Conservation (phyloP, 805 yeast genomes). For the Cyberlindnera bimundalis region DNA sequence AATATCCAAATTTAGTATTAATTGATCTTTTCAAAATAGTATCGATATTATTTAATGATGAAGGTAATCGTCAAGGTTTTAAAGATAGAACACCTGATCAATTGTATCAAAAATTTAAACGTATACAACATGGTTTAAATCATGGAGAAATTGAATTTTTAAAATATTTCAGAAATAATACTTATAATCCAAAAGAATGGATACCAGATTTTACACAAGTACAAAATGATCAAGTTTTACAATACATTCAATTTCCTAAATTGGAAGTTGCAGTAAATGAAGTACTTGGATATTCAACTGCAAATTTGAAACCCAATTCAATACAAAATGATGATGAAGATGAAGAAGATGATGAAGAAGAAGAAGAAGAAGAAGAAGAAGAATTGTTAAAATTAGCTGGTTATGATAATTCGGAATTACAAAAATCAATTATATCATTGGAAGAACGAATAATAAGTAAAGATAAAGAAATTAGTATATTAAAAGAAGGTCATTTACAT, state of each 20-base stretch:
- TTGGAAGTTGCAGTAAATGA: conserved; percentile 19
- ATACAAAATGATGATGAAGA: conserved; percentile 9
- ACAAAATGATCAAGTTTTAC: conserved; percentile 11
- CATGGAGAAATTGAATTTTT: conserved; percentile 24
- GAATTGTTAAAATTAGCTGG: conserved; percentile 23
- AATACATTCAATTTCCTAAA: conserved; percentile 15
- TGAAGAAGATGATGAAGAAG: conserved; percentile 1
- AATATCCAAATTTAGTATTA: conserved; percentile 22
- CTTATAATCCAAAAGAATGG: conserved; percentile 26
- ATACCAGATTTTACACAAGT: conserved; percentile 18
- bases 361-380: conserved; percentile 15
- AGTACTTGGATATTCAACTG: conserved; percentile 10
- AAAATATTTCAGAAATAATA: conserved; percentile 19
- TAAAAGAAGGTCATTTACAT: conserved; percentile 9
- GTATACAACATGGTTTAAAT: conserved; percentile 26
- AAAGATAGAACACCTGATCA: conserved; percentile 28
- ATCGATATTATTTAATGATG: conserved; percentile 22
- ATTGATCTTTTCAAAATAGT: conserved; percentile 25
- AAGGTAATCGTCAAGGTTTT: conserved; percentile 23
- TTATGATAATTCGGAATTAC: conserved; percentile 8
- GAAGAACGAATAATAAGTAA: conserved; percentile 10
- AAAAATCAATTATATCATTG: conserved; percentile 2
- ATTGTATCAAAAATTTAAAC: conserved; percentile 27
- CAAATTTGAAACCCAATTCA: conserved; percentile 10
- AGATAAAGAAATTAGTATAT: conserved; percentile 3